phyloP scores from a whole-genome alignment of 805 yeast genomes.

The Wickerhamiella occidentalis region DNA sequence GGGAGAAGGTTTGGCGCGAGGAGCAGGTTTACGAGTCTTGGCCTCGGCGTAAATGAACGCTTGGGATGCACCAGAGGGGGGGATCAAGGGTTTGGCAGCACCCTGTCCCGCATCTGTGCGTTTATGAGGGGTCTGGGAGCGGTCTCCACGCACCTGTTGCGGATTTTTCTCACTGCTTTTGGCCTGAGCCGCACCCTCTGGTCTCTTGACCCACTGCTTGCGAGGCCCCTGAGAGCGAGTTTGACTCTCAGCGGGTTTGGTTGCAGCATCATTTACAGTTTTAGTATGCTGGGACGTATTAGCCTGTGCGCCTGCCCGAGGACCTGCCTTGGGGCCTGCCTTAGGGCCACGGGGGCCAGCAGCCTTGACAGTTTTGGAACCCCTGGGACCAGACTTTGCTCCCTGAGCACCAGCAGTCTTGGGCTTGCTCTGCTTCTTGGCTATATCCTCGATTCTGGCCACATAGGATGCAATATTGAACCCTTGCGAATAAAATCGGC shows the following conservation, averaged over 20 bases:
- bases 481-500: conserved; percentile 15
- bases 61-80: not conserved
- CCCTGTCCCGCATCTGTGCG: not conserved
- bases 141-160: not conserved
- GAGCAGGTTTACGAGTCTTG: conserved; percentile 1
- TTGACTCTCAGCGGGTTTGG: not conserved
- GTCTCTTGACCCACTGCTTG: not conserved
- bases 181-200: not conserved
- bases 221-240: not conserved
- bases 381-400: not conserved
- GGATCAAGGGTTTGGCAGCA: not conserved
- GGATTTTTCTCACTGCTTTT: not conserved
- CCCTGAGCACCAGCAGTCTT: not conserved
- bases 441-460: conserved; percentile 19
- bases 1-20: not conserved
- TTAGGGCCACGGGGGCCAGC: not conserved
- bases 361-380: not conserved
- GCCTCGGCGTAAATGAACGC: not conserved
- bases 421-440: conserved; percentile 11
- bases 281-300: no score
- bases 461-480: conserved; percentile 17
- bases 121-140: not conserved
- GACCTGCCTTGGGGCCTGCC: not conserved
- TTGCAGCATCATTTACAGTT: no score
- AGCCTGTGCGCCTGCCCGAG: no score